Evolutionary conservation across 306 rosid species (phyloP), one percentile per base, ranked within the genome.

Genomic region (Malus asiatica): DNA sequence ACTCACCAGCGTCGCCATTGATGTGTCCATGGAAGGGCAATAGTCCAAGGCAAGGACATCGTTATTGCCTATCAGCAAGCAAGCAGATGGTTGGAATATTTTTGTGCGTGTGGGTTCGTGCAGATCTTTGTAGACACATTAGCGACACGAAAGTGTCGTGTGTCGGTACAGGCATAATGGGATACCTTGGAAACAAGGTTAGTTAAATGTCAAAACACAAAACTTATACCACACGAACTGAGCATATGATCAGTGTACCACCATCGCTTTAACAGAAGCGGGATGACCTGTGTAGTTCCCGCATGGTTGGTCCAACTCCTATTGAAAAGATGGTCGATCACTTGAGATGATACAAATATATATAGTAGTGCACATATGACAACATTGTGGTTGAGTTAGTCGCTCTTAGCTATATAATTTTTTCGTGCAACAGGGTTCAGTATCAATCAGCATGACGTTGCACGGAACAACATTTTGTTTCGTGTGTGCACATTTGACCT

Each of bases 51-150:
- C 78, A 71, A 32, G 76, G 2, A 30, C 76, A 11, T 58, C 58
- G 72, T 4, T 94, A 81, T 77, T 79, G 85, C 78, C 74, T 89
- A 22, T 93, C 87, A 27, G 91, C 87, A 32, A 88, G 97, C 87
- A 95, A 92, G 74, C 99, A 95, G 79, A 95, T 95, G 99, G 99
- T 95, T 15, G 99, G 99, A 30, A 81, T 95, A 3, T 95, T 92
- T 84, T 74, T 89, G 78, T 89, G 93, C 29, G 93, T 92, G 63
- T 95, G 97, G 97, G 81, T 92, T 29, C 83, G 90, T 2, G 71
- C 78, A 0, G 89, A 90, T 70, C 90, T 87, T 72, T 80, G 38
- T 77, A 38, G 71, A 27, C 83, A 86, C 71, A 63, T 92, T 23
- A 78, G 61, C 73, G 76, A 88, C 76, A 55, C 86, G 69, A 90